phyloP scores from a whole-genome alignment of 129 eudicot genomes.

The Flaveria brownii region DNA sequence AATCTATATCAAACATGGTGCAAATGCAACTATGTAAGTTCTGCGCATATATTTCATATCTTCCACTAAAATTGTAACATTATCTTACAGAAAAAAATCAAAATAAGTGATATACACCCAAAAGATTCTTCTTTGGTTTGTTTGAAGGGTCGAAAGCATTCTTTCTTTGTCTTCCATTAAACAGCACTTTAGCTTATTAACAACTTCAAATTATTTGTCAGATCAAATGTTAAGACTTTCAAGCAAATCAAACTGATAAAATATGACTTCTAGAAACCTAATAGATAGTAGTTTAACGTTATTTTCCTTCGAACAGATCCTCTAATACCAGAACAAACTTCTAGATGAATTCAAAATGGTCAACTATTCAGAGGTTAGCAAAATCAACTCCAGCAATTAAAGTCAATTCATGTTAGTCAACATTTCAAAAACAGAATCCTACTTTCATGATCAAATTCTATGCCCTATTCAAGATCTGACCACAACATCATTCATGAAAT shows the following conservation, averaged over 20 bases:
- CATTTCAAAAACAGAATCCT: conserved; percentile 18
- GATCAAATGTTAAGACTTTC: neutral
- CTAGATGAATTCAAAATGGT: neutral
- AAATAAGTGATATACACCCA: neutral
- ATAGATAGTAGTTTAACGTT: neutral
- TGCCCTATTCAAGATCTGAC: conserved; percentile 31
- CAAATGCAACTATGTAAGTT: conserved; percentile 14
- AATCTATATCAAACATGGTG: conserved; percentile 6
- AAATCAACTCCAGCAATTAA: neutral
- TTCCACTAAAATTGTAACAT: neutral
- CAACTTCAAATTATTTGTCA: conserved; percentile 21
- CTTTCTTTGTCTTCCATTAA: neutral
- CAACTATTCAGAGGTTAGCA: neutral
- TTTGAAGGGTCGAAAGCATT: neutral
- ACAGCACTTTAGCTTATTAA: conserved; percentile 11
- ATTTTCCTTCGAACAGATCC: neutral
- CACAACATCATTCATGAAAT: conserved; percentile 8
- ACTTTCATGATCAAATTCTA: neutral
- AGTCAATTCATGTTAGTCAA: conserved; percentile 23
- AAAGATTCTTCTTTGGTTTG: conserved; percentile 9
- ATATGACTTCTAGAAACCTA: neutral
- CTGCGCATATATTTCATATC: neutral
- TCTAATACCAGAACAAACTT: neutral
- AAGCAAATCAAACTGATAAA: neutral
- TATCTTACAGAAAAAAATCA: neutral